Evolutionary conservation across 2,329 filamentous ascomycete genomes (phyloP), one percentile per base, ranked within the genome.

Genomic region (Curvularia lunata): DNA sequence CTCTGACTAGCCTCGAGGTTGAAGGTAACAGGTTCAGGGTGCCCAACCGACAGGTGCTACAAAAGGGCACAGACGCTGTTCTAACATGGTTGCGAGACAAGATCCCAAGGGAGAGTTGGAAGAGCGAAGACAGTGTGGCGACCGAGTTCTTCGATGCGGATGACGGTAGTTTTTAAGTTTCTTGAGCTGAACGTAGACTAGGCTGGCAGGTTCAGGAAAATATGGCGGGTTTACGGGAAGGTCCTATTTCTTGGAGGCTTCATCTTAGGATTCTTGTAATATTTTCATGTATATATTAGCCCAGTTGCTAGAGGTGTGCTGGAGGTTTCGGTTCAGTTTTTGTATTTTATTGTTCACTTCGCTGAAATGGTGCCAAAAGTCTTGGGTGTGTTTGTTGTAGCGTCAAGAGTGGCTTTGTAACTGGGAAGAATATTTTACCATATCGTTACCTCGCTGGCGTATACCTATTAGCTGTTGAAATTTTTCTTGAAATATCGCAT

Each of bases 1-100:
- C 67, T 62, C 86, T 78, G 80, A 90, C 82, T 76, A 85, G 82
- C 52, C 80, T 97, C 9, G 89, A 96, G 47, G 89, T 97, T 4
- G 86, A 85, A 27, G 92, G 92, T 0, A 98, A 98, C 74, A 84
- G 88, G 30, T 98, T 98, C 78, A 84, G 91, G 30, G 92, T 97
- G 30, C 94, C 94, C 0, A 86, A 91, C 55, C 93, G 90, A 80
- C 90, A 90, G 62, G 85, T 97, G 6, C 79, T 98, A 47, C 90
- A 94, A 59, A 90, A 92, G 61, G 94, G 94, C 0, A 97, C 93
- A 0, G 92, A 96, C 67, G 89, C 91, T 2, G 88, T 92, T 0
- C 79, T 97, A 64, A 83, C 87, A 48, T 97, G 92, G 90, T 77
- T 97, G 49, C 85, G 91, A 59, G 90, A 91, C 27, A 85, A 89